Base-by-base conservation (phyloP, 2,329 filamentous ascomycete genomes). In the Stagonosporopsis cucurbitacearum region DNA sequence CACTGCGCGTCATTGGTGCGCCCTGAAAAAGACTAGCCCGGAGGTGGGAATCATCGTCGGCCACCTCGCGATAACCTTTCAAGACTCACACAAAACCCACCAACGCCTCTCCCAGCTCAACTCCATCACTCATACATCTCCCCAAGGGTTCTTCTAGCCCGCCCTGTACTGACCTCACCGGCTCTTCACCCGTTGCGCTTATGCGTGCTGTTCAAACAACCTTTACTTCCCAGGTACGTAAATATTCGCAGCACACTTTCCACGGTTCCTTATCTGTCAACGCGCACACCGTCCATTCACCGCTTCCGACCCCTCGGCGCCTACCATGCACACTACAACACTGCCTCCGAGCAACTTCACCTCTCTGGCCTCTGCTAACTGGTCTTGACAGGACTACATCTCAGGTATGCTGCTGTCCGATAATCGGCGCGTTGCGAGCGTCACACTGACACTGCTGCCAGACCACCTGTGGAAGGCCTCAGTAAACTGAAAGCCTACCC, bases 381-480 rank as follows among this genome's bases (percentile, higher is more conserved):
- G 62, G 63, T 54, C 60, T 55, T 47, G 58, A 40, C 66, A 83
- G 85, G 84, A 87, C 80, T 87, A 87, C 78, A 86, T 87, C 79
- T 86, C 84, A 80, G 81, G 80, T 82, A 81, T 72, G 77, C 63
- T 64, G 58, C 50, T 42, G 54, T 46, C 57, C 49, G 50, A 50
- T 54, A 39, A 60, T 63, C 36, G 32, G 54, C 58, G 46, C 58
- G 54, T 59, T 37, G 54, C 48, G 47, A 57, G 57, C 57, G 43
- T 48, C 55, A 54, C 49, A 72, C 69, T 72, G 53, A 73, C 65
- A 50, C 25, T 50, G 35, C 50, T 57, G 36, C 46, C 59, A 82
- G 85, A 88, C 80, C 85, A 88, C 80, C 81, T 88, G 77, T 88
- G 85, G 85, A 88, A 87, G 80, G 84, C 85, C 69, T 85, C 83